phyloP scores from a whole-genome alignment of 2,329 filamentous ascomycete genomes.

The Trichothecium roseum region DNA sequence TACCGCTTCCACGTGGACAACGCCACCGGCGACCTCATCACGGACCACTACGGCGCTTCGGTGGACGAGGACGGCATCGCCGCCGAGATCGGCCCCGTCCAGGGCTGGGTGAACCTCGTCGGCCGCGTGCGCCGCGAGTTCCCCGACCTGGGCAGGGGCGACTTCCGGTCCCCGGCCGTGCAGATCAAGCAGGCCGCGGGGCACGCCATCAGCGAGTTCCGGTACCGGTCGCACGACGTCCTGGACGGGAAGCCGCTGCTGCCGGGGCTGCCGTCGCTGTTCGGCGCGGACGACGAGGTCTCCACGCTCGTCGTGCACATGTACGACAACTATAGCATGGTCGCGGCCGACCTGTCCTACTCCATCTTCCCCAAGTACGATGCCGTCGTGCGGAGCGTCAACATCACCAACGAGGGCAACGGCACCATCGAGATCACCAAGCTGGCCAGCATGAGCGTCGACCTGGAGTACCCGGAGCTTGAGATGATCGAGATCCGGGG shows the following conservation, averaged over 20 bases:
- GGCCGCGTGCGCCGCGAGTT: constrained; percentile 49
- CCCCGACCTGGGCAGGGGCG: constrained; percentile 52
- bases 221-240: constrained; percentile 47
- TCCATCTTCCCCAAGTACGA: constrained; percentile 53
- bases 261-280: constrained; percentile 47
- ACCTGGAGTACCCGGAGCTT: constrained; percentile 48
- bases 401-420: constrained; percentile 47
- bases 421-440: constrained; percentile 42
- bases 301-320: constrained; percentile 47
- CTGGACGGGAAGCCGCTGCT: constrained; percentile 44
- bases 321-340: constrained; percentile 46
- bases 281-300: constrained; percentile 43
- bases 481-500: constrained; percentile 53
- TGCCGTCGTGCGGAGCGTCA: constrained; percentile 50
- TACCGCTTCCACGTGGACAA: constrained; percentile 55
- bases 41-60: constrained; percentile 51
- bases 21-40: constrained; percentile 42
- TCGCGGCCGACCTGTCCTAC: constrained; percentile 49
- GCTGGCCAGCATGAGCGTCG: constrained; percentile 50
- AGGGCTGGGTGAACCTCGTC: constrained; percentile 43
- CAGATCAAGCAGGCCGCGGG: constrained; percentile 48
- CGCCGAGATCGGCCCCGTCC: constrained; percentile 22
- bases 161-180: constrained; percentile 51
- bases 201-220: constrained; percentile 47
- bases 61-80: constrained; percentile 36